Conservation (phyloP, 2,329 filamentous ascomycete genomes). For the Uncinocarpus reesii region DNA sequence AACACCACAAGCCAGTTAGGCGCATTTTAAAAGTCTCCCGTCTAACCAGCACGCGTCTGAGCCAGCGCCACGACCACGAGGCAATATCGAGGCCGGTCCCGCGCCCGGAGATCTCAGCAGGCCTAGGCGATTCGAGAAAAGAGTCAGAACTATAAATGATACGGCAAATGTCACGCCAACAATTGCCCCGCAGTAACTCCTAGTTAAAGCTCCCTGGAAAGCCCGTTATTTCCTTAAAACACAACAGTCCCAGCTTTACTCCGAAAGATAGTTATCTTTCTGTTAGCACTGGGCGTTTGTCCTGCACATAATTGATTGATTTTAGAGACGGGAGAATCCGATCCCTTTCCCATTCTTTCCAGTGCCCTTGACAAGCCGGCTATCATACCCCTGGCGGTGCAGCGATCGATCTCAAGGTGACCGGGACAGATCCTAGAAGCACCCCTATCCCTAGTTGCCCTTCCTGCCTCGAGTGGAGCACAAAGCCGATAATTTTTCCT, state of each 20-base stretch:
- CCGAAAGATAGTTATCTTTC: too few species aligned
- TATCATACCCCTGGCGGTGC: too few species aligned
- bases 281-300: too few species aligned
- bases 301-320: too few species aligned
- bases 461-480: conserved; percentile 1
- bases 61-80: neutral
- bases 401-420: neutral
- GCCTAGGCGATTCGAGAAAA: conserved; percentile 1
- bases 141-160: too few species aligned
- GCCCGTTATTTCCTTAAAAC: neutral
- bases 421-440: neutral
- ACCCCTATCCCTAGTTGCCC: neutral
- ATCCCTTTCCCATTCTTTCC: too few species aligned
- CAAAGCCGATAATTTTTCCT: neutral
- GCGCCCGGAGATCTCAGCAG: neutral
- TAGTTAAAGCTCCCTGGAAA: neutral
- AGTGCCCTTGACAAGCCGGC: too few species aligned
- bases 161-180: neutral
- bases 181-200: conserved; percentile 6
- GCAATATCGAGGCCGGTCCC: neutral
- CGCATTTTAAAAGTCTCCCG: neutral
- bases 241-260: too few species aligned
- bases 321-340: too few species aligned
- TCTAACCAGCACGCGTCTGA: neutral
- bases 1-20: neutral